phyloP scores from a whole-genome alignment of 1,139 yeast genomes.

The Arxiozyma slooffiae region DNA sequence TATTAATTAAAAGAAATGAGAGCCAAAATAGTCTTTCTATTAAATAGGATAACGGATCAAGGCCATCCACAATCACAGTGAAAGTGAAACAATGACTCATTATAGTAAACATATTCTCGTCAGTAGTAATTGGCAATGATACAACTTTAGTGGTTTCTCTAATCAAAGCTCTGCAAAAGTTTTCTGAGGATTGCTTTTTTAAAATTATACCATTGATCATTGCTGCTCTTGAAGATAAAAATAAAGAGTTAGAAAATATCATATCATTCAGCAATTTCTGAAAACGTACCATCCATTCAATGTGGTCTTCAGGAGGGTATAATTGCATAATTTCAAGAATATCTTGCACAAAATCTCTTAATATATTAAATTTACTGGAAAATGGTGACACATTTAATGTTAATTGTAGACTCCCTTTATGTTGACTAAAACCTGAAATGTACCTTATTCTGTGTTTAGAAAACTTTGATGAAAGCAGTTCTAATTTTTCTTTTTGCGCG shows the following conservation, averaged over 20 bases:
- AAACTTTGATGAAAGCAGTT: constrained; percentile 47
- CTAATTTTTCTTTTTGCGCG: constrained; percentile 38
- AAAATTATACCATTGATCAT: constrained; percentile 64
- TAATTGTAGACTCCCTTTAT: constrained; percentile 35
- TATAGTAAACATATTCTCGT: constrained; percentile 28
- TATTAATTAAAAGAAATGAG: constrained; percentile 35
- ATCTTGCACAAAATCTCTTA: constrained; percentile 58
- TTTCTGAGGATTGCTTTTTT: constrained; percentile 53
- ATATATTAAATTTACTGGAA: constrained; percentile 43
- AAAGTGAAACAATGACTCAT: constrained; percentile 39
- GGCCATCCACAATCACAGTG: constrained; percentile 54
- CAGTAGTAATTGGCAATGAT: constrained; percentile 27
- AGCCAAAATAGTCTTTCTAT: constrained; percentile 62
- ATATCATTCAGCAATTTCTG: constrained; percentile 55
- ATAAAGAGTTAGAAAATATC: constrained; percentile 50
- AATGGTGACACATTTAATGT: constrained; percentile 36
- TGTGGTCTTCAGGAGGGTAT: constrained; percentile 40
- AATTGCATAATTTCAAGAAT: constrained; percentile 50
- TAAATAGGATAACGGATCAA: constrained; percentile 45
- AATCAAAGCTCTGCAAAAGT: constrained; percentile 36
- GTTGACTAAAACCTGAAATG: constrained; percentile 73
- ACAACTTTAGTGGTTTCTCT: constrained; percentile 34
- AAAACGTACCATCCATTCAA: constrained; percentile 64
- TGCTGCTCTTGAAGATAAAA: constrained; percentile 63
- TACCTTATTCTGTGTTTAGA: constrained; percentile 66